Base-by-base conservation (phyloP, 164 flowering plant species). In the Vitis amurensis region DNA sequence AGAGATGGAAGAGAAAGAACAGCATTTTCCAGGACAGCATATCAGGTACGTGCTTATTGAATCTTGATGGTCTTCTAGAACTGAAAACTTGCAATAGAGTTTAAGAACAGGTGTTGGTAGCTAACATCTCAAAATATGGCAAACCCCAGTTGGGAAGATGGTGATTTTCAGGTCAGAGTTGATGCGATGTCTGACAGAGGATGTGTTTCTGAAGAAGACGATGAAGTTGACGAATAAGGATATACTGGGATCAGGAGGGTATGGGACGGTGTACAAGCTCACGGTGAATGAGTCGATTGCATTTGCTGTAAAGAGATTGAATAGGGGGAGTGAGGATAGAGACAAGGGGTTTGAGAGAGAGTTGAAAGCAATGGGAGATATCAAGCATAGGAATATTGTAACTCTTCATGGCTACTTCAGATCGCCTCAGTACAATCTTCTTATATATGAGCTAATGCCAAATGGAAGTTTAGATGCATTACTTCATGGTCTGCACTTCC, bases 401-500 rank as follows among this genome's bases (percentile, higher is more conserved):
- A 86, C 90, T 60, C 97, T 93, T 57, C 87, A 89, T 77, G 99
- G 98, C 73, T 92, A 93, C 61, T 95, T 79, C 83, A 85, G 87
- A 37, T 79, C 93, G 13, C 80, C 89, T 66, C 86, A 85, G 31
- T 90, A 86, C 66, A 90, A 93, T 76, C 94, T 93, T 73, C 94
- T 95, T 63, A 89, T 95, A 30, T 95, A 90, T 77, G 98, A 91
- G 70, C 87, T 93, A 1, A 95, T 95, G 99, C 94, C 93, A 5
- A 91, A 93, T 81, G 99, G 98, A 76, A 88, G 98, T 57, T 73
- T 95, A 68, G 87, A 91, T 72, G 11, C 79, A 37, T 67, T 75
- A 44, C 89, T 95, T 31, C 94, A 91, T 73, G 96, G 97, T 47
- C 49, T 13, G 16, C 29, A 31, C 19, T 13, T 12, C 19, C 61